phyloP scores from a whole-genome alignment of 1,284 basidiomycete species.

The Ustanciosporium gigantosporum region DNA sequence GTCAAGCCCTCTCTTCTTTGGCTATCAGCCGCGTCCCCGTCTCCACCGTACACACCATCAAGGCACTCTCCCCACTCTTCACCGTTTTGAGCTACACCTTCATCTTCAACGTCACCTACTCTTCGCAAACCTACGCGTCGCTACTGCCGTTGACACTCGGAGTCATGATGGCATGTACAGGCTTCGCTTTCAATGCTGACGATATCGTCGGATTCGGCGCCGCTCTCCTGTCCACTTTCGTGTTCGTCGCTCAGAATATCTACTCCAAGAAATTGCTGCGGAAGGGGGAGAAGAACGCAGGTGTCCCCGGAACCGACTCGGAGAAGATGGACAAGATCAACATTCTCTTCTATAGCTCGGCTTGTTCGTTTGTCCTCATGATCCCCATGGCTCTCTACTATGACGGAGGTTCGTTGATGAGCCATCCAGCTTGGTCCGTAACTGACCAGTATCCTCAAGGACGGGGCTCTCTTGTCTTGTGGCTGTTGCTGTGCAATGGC shows the following conservation, averaged over 20 bases:
- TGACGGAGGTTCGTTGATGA: conserved; percentile 27
- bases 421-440: conserved; percentile 7
- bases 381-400: conserved; percentile 55
- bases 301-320: conserved; percentile 5
- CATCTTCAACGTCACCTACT: conserved; percentile 90
- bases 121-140: conserved; percentile 85
- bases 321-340: conserved; percentile 92
- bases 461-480: conserved; percentile 65
- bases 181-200: conserved; percentile 78
- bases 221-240: conserved; percentile 55
- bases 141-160: conserved; percentile 91
- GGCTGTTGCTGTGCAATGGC: conserved; percentile 79
- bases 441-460: conserved; percentile 1
- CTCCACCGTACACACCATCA: conserved; percentile 83
- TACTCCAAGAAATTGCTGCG: conserved; percentile 97
- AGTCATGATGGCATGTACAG: conserved; percentile 96
- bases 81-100: conserved; percentile 92
- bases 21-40: conserved; percentile 95
- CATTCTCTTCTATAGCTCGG: conserved; percentile 90
- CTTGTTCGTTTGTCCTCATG: conserved; percentile 77
- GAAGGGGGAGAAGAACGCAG: conserved; percentile 10
- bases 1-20: conserved; percentile 94
- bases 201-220: conserved; percentile 42
- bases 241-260: conserved; percentile 98
- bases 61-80: conserved; percentile 95